Percentiles rank a stretch among this genome's conserved stretches.
Conservation (phyloP, 2,329 filamentous ascomycete genomes). For the Trichoderma citrinoviride region DNA sequence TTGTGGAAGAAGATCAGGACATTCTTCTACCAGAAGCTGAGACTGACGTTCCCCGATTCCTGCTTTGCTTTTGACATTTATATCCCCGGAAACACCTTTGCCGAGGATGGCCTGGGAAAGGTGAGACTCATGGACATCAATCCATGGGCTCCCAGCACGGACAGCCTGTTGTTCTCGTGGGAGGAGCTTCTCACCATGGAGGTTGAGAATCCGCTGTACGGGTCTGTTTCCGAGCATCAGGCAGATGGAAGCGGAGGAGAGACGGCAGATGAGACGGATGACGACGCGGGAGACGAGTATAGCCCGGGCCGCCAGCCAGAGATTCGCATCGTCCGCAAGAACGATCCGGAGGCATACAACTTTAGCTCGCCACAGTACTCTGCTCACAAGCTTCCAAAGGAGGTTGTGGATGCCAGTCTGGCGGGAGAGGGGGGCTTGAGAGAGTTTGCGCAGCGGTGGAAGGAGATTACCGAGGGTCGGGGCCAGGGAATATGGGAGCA, state of each 20-base stretch:
- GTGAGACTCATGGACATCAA: conserved; percentile 93
- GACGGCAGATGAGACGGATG: conserved; percentile 40
- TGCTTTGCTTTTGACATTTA: conserved; percentile 93
- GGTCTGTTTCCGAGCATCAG: conserved; percentile 35
- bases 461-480: conserved; percentile 51
- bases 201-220: conserved; percentile 57
- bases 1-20: conserved; percentile 67
- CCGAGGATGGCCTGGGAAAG: conserved; percentile 61
- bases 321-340: conserved; percentile 74
- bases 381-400: conserved; percentile 90
- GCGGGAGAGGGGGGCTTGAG: conserved; percentile 72
- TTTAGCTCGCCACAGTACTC: conserved; percentile 87
- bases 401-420: conserved; percentile 73
- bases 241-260: conserved; percentile 40
- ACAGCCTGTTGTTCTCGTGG: conserved; percentile 88
- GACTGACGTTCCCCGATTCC: conserved; percentile 76
- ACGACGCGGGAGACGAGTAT: conserved; percentile 45
- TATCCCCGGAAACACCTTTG: conserved; percentile 63
- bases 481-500: conserved; percentile 43
- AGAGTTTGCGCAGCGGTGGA: conserved; percentile 78
- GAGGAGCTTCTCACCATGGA: conserved; percentile 74
- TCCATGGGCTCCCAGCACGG: conserved; percentile 86
- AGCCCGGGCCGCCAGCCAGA: conserved; percentile 67
- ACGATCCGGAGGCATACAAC: conserved; percentile 85
- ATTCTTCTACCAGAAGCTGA: conserved; percentile 74